These are phyloP conservation scores for Pseudogymnoascus sp. DNA, from an alignment of 2,329 filamentous ascomycete species.

Conservation along the genomic window DNA sequence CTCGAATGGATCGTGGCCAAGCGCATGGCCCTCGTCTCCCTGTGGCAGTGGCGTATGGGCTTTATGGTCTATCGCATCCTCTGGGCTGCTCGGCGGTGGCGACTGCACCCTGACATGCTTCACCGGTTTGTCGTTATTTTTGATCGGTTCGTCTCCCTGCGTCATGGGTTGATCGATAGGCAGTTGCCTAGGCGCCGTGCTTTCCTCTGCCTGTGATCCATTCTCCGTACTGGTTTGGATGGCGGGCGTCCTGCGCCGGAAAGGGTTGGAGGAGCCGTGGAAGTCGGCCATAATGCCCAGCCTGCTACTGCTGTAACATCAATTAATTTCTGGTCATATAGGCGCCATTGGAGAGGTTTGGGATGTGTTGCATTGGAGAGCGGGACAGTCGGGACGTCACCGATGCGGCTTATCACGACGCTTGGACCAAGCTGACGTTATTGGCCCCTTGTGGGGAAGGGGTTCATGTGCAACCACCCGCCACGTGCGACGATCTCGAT, in stretches of 20 bases:
- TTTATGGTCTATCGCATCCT: slow-evolving; percentile 19
- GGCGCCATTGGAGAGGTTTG: slow-evolving; percentile 3
- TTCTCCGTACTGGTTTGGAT: slow-evolving; percentile 1
- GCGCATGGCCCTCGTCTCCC: slow-evolving; percentile 22
- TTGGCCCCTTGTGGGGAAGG: neutral
- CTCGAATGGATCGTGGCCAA: slow-evolving; percentile 26
- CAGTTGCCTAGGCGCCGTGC: neutral
- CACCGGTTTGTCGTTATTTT: slow-evolving; percentile 41
- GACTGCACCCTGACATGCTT: slow-evolving; percentile 64
- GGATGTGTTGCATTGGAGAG: neutral
- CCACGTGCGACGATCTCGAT: neutral
- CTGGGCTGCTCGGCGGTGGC: slow-evolving; percentile 47
- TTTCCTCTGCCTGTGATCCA: neutral
- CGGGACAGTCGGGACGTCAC: slow-evolving; percentile 5
- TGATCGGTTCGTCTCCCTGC: slow-evolving; percentile 16
- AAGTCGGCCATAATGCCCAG: slow-evolving; percentile 24
- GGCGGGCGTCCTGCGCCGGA: slow-evolving; percentile 19
- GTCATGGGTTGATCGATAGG: slow-evolving; percentile 11
- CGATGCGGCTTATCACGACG: slow-evolving; percentile 1
- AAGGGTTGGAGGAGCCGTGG: slow-evolving; percentile 28
- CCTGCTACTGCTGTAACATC: slow-evolving; percentile 3
- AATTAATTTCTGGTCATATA: neutral
- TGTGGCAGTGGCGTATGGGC: slow-evolving; percentile 27
- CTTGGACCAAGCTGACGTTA: slow-evolving; percentile 7
- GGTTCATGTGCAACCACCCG: neutral